Conservation (phyloP, 208 protist species). For the Leishmania braziliensis region DNA sequence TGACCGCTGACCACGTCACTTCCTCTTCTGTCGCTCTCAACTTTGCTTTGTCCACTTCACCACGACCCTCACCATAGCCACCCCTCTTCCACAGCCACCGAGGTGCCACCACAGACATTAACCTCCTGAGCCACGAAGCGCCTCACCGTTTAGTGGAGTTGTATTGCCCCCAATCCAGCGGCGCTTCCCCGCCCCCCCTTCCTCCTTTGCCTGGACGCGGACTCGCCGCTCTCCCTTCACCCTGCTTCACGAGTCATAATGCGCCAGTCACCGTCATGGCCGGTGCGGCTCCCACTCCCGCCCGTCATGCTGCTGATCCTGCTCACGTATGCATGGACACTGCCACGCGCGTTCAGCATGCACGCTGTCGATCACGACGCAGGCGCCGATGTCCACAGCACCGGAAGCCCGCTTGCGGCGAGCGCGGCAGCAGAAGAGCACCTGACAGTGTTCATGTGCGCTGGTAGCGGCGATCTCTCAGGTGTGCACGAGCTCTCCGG, state of each 20-base stretch:
- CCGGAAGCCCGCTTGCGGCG: not conserved
- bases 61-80: not conserved
- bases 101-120: not conserved
- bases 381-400: not conserved
- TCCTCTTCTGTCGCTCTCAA: no score
- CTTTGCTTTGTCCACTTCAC: not conserved
- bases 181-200: not conserved
- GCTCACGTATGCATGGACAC: conserved; percentile 14
- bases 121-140: not conserved
- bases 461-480: conserved; percentile 40
- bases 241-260: not conserved
- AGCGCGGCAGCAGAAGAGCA: not conserved
- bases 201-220: not conserved
- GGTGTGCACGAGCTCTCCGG: conserved; percentile 50
- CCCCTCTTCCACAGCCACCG: not conserved
- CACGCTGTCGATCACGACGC: not conserved
- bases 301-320: conserved; percentile 14
- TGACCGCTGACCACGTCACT: not conserved
- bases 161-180: not conserved
- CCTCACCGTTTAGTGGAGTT: not conserved
- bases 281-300: not conserved
- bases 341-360: conserved; percentile 13
- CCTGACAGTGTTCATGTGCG: conserved; percentile 48
- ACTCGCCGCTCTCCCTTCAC: not conserved
- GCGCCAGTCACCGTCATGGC: no score